phyloP scores from a whole-genome alignment of 2,329 filamentous ascomycete species.

The Xylaria sp. region DNA sequence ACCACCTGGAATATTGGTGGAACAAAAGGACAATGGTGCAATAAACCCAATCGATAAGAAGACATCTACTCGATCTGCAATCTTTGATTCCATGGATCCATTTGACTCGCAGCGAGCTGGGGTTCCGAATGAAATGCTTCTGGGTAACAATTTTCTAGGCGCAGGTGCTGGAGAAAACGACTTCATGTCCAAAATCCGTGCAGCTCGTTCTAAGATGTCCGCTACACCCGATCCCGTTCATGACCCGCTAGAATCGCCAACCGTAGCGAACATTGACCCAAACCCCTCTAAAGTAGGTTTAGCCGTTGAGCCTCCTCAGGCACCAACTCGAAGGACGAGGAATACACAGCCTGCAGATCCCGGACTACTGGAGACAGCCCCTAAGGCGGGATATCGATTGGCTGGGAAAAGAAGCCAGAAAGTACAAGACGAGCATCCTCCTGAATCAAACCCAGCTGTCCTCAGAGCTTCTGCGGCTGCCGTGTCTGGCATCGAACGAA shows the following conservation, averaged over 20 bases:
- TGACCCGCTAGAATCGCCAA: slow-evolving; percentile 74
- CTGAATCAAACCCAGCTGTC: slow-evolving; percentile 55
- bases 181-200: slow-evolving; percentile 67
- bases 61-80: slow-evolving; percentile 53
- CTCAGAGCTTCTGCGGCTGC: slow-evolving; percentile 55
- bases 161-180: slow-evolving; percentile 62
- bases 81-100: slow-evolving; percentile 59
- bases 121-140: slow-evolving; percentile 55
- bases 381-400: slow-evolving; percentile 71
- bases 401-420: slow-evolving; percentile 56
- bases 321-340: slow-evolving; percentile 64
- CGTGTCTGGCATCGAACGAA: slow-evolving; percentile 71
- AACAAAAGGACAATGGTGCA: slow-evolving; percentile 53
- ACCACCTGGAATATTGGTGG: slow-evolving; percentile 48
- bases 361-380: slow-evolving; percentile 66
- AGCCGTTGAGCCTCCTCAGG: slow-evolving; percentile 61
- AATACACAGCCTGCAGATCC: slow-evolving; percentile 64
- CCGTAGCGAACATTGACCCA: slow-evolving; percentile 58
- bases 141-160: slow-evolving; percentile 55
- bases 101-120: slow-evolving; percentile 61
- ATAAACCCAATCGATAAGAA: slow-evolving; percentile 58
- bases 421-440: slow-evolving; percentile 54
- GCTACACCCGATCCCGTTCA: slow-evolving; percentile 55
- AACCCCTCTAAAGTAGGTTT: slow-evolving; percentile 49
- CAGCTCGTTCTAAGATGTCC: slow-evolving; percentile 60